Conservation (phyloP, 306 rosid genomes). For the Prosopis cineraria region DNA sequence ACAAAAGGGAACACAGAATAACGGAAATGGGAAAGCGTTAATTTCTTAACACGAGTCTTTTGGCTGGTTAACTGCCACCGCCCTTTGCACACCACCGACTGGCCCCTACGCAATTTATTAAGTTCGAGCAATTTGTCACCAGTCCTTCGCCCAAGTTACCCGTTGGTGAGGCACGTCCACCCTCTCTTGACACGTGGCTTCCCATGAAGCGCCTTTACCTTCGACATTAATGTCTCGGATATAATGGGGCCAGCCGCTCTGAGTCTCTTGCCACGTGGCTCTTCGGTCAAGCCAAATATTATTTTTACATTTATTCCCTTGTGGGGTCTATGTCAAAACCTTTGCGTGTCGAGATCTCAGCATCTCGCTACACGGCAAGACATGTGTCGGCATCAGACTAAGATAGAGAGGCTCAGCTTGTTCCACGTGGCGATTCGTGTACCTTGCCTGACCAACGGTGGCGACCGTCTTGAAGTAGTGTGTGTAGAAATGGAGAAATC, state of each 20-base stretch:
- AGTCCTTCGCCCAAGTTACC: constrained; percentile 15
- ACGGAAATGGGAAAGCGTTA: not conserved
- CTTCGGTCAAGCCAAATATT: not conserved
- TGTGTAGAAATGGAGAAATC: not conserved
- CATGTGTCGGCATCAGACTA: not conserved
- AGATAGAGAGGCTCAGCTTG: not conserved
- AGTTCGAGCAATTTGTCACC: not conserved
- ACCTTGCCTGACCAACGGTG: constrained; percentile 7
- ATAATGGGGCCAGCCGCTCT: not conserved
- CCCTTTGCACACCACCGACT: constrained; percentile 37
- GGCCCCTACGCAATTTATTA: constrained; percentile 25
- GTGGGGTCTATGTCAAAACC: constrained; percentile 20
- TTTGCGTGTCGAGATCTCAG: constrained; percentile 29
- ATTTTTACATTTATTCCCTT: not conserved
- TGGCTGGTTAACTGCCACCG: constrained; percentile 49
- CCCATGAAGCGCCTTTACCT: constrained; percentile 20
- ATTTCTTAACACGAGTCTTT: not conserved
- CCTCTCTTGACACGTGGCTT: constrained; percentile 29
- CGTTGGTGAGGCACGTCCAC: constrained; percentile 33
- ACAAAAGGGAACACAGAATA: not conserved
- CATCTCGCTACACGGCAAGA: not conserved
- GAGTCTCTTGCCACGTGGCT: constrained; percentile 33
- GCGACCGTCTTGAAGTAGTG: not conserved
- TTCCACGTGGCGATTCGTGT: constrained; percentile 18
- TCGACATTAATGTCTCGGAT: not conserved